Evolutionary conservation across 345 rosid genomes (phyloP), one percentile per base, ranked within the genome.

Genomic region (Abelmoschus esculentus): DNA sequence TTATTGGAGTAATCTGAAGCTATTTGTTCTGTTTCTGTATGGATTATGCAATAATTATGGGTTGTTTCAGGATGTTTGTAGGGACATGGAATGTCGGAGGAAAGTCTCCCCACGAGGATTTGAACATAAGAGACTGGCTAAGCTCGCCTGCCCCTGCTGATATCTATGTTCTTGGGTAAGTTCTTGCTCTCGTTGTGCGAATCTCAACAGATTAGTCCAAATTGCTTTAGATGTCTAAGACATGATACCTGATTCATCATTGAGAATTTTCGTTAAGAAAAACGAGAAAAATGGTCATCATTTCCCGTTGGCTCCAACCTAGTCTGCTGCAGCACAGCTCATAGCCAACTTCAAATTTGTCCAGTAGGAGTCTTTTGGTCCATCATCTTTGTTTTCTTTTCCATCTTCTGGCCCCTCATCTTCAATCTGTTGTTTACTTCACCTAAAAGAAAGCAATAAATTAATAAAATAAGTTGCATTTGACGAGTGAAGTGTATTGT

Each of bases 41-140:
- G 56, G 56, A 49, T 66, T 49, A 66, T 15, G 31, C 60, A 22
- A 11, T 56, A 22, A 56, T 22, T 22, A 1, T 52, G 28, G 26
- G 29, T 2, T 36, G 36, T 74, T 55, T 22, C 75, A 91, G 97
- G 81, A 81, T 87, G 90, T 89, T 91, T 55, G 96, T 91, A 73
- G 97, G 96, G 78, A 91, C 97, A 65, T 91, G 97, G 97, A 91
- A 91, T 79, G 97, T 89, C 19, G 97, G 96, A 64, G 97, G 97
- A 60, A 86, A 83, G 76, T 80, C 92, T 8, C 97, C 97, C 8
- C 80, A 86, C 40, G 86, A 83, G 22, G 86, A 81, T 40, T 75
- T 91, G 81, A 83, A 84, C 82, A 69, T 91, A 60, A 75, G 61
- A 72, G 91, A 91, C 59, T 91, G 97, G 92, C 83, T 89, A 12